phyloP scores from a whole-genome alignment of 306 rosid species.

The Gastrolobium villosum region DNA sequence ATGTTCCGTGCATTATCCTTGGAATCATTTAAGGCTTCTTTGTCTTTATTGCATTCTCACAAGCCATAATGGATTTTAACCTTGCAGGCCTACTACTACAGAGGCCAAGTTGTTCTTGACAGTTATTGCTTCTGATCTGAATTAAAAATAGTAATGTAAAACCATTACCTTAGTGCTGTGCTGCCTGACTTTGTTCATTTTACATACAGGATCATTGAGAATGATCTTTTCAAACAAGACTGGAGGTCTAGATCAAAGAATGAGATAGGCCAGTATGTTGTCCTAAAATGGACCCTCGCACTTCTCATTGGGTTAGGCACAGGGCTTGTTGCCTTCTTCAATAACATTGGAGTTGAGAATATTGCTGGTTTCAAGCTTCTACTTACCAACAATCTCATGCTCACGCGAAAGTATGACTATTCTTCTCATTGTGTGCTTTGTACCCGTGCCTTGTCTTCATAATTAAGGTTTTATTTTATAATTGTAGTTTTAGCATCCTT shows the following conservation, averaged over 20 bases:
- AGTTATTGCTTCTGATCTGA: too few species aligned
- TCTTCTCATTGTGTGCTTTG: background rate
- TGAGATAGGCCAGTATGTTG: conserved; percentile 65
- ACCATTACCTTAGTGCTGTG: too few species aligned
- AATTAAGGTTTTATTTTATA: too few species aligned
- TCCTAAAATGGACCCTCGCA: conserved; percentile 77
- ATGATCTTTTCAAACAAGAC: conserved; percentile 78
- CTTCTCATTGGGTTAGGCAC: conserved; percentile 79
- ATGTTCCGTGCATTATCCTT: too few species aligned
- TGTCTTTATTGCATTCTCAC: too few species aligned
- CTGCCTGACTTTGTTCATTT: background rate
- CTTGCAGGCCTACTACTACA: too few species aligned
- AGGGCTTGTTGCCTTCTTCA: conserved; percentile 78
- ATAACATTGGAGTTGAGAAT: conserved; percentile 83
- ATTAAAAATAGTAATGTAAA: too few species aligned
- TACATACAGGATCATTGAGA: conserved; percentile 74
- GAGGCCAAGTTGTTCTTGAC: too few species aligned
- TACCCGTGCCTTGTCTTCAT: background rate
- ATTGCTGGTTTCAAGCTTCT: conserved; percentile 80
- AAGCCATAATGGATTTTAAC: too few species aligned
- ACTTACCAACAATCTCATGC: conserved; percentile 70
- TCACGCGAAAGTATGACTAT: conserved; percentile 56
- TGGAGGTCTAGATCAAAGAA: conserved; percentile 74
- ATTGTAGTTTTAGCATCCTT: conserved; percentile 19
- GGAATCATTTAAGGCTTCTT: too few species aligned